Conservation (phyloP, 352 stramenopile genomes). For the Globisporangium canariense region DNA sequence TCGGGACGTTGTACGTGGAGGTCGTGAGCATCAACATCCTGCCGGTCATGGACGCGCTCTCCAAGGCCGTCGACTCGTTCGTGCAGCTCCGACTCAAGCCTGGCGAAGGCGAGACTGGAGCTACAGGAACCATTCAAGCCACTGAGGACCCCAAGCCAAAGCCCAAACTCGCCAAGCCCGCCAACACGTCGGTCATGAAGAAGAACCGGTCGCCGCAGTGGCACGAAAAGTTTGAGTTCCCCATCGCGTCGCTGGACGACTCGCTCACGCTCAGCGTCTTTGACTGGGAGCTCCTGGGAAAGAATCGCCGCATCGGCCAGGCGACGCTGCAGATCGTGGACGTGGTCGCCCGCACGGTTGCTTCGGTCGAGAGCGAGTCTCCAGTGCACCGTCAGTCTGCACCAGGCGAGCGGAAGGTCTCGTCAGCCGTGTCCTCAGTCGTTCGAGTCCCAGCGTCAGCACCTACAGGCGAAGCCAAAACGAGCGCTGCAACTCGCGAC, state of each 20-base stretch:
- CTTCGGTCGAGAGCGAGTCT: conserved; percentile 11
- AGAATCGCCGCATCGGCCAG: conserved; percentile 48
- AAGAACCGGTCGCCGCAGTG: conserved; percentile 61
- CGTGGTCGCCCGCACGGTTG: conserved; percentile 37
- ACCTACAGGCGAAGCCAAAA: background rate
- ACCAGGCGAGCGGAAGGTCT: conserved; percentile 1
- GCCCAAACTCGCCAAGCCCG: conserved; percentile 6
- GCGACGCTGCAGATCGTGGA: conserved; percentile 41
- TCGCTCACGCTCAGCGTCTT: conserved; percentile 42
- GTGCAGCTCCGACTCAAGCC: conserved; percentile 46
- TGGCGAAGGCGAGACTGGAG: conserved; percentile 11
- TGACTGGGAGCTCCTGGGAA: conserved; percentile 49
- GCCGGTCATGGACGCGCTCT: conserved; percentile 49
- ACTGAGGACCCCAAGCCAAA: background rate
- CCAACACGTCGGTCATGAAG: conserved; percentile 59
- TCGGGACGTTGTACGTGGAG: conserved; percentile 53
- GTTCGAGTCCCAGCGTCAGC: background rate
- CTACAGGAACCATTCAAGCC: background rate
- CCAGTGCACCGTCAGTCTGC: background rate
- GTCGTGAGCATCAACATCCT: conserved; percentile 66
- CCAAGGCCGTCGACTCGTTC: conserved; percentile 52
- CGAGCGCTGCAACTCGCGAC: background rate
- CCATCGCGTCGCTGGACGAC: conserved; percentile 45
- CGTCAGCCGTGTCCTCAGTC: background rate
- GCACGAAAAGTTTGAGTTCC: conserved; percentile 59